These are phyloP conservation scores for Rugonectria rugulosa DNA, from an alignment of 2,329 filamentous ascomycete genomes.

Conservation along the genomic window DNA sequence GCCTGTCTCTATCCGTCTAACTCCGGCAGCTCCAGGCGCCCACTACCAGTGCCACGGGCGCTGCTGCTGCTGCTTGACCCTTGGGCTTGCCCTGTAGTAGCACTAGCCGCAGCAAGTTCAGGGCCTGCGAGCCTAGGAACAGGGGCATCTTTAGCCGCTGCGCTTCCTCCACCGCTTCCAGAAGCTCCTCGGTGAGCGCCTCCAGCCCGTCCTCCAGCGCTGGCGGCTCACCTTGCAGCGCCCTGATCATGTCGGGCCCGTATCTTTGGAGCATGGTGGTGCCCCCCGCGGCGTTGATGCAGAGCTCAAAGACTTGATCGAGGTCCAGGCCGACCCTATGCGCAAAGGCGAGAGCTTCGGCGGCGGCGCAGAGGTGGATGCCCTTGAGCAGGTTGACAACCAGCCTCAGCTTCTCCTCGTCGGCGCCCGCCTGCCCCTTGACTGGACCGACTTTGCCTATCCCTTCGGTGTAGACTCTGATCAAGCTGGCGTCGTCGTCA, in stretches of 20 bases:
- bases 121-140: constrained; percentile 17
- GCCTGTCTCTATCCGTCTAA: neutral
- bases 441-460: constrained; percentile 1
- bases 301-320: constrained; percentile 25
- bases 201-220: neutral
- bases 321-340: constrained; percentile 25
- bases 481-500: constrained; percentile 21
- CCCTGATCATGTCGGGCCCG: constrained; percentile 15
- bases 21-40: constrained; percentile 18
- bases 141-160: constrained; percentile 23
- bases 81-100: constrained; percentile 20
- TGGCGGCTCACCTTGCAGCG: constrained; percentile 10
- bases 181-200: constrained; percentile 5
- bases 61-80: constrained; percentile 15
- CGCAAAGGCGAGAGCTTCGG: constrained; percentile 25
- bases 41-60: constrained; percentile 14
- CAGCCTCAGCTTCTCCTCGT: constrained; percentile 11
- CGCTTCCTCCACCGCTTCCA: constrained; percentile 19
- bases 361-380: constrained; percentile 24
- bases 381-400: constrained; percentile 22
- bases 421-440: neutral
- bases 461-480: constrained; percentile 21
- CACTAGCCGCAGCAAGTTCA: constrained; percentile 22
- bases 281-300: constrained; percentile 25
- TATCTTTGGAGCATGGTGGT: constrained; percentile 14